Conservation (phyloP, 208 protist species). For the Leishmania tropica region DNA sequence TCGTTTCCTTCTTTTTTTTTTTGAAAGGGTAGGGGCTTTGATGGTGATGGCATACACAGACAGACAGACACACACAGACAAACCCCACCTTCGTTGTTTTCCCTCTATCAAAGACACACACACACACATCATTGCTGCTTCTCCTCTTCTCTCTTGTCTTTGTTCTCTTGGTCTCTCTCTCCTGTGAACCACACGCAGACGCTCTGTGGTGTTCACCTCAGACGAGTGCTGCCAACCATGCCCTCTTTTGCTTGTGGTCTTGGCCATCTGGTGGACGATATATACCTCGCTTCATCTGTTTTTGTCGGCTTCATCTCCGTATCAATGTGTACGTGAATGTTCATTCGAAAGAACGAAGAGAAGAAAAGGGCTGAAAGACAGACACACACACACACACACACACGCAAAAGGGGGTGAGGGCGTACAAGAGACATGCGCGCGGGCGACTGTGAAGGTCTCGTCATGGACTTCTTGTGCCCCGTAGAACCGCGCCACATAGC, state of each 20-base stretch:
- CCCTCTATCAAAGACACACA: too few species aligned
- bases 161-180: neutral
- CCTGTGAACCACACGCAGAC: neutral
- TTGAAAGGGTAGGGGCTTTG: neutral
- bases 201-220: neutral
- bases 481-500: neutral
- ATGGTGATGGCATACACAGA: neutral
- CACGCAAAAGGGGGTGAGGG: too few species aligned
- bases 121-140: neutral
- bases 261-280: neutral
- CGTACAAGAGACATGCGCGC: neutral
- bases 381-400: neutral
- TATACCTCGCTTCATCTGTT: neutral
- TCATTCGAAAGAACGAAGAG: neutral
- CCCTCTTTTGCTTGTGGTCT: neutral
- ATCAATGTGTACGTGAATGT: neutral
- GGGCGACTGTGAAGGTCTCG: neutral
- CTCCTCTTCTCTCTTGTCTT: neutral
- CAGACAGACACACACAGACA: too few species aligned
- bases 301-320: neutral
- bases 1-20: neutral
- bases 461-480: neutral
- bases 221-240: neutral
- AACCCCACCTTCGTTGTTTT: neutral
- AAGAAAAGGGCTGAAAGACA: neutral